Evolutionary conservation across 106 monocot species (phyloP), one percentile per base, ranked within the genome.

Genomic region (Posidonia australis): DNA sequence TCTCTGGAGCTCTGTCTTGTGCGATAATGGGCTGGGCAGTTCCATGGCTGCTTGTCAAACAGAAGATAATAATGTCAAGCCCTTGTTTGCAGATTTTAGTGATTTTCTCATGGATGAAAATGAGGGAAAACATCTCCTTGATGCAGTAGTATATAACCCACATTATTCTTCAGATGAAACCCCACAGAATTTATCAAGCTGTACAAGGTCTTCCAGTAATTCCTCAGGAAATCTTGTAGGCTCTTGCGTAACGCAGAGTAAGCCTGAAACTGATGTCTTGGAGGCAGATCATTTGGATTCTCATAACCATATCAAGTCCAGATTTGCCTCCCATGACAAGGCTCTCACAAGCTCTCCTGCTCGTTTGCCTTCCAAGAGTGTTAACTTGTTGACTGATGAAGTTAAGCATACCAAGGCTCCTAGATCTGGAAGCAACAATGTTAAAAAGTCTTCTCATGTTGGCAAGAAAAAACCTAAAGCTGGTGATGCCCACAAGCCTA

Each of bases 231-330:
- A 75, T 2, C 17, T 75, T 59, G 3, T 32, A 4, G 80, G 54
- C 23, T 85, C 75, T 45, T 79, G 71, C 41, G 11, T 71, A 44
- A 78, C 70, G 20, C 67, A 74, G 12, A 62, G 47, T 57, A 81
- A 73, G 64, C 65, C 25, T 21, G 76, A 86, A 55, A 67, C 12
- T 51, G 48, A 57, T 48, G 30, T 22, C 16, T 21, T 47, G 24
- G 36, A 64, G n/a, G 30, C 59, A 6, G 80, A 67, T 71, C 55
- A 75, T 51, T 74, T 67, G 23, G 44, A 46, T 21, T 31, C 57
- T 12, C 4, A 9, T 1, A 49, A 20, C 42, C 49, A 57, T 58
- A 53, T 42, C 71, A 76, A 54, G 13, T 43, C 71, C 30, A 5
- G 52, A 17, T 26, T 51, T 46, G 1, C 58, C 23, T 46, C 54